These are phyloP conservation scores for Yamadazyma blattariae DNA, from an alignment of 1,139 yeast genomes.

Conservation along the genomic window DNA sequence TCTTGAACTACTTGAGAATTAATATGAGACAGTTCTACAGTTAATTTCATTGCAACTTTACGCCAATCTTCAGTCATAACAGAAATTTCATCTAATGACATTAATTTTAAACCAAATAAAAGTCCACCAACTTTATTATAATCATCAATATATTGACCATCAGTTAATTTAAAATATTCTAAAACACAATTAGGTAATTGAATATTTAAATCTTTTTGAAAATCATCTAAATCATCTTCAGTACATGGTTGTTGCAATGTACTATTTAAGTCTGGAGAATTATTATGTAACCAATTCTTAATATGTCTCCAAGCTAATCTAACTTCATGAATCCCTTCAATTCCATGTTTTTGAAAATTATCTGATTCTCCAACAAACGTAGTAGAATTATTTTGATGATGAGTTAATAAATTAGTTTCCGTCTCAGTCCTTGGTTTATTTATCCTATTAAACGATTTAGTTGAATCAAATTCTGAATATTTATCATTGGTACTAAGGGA, in stretches of 20 bases:
- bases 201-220: slow-evolving; percentile 61
- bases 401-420: slow-evolving; percentile 30
- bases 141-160: slow-evolving; percentile 57
- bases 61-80: slow-evolving; percentile 69
- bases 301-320: slow-evolving; percentile 70
- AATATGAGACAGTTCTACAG: slow-evolving; percentile 25
- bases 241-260: slow-evolving; percentile 66
- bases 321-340: slow-evolving; percentile 61
- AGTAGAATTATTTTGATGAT: slow-evolving; percentile 29
- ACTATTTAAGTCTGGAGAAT: slow-evolving; percentile 55
- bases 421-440: slow-evolving; percentile 35
- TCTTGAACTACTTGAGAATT: slow-evolving; percentile 17
- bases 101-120: slow-evolving; percentile 59
- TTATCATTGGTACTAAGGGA: slow-evolving; percentile 64
- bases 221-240: slow-evolving; percentile 55
- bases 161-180: slow-evolving; percentile 61
- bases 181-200: slow-evolving; percentile 58
- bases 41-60: slow-evolving; percentile 51
- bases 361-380: slow-evolving; percentile 12
- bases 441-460: slow-evolving; percentile 45
- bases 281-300: slow-evolving; percentile 54
- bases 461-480: slow-evolving; percentile 63
- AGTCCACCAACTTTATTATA: slow-evolving; percentile 57
- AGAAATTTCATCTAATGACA: slow-evolving; percentile 64
- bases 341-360: slow-evolving; percentile 5